Conservation (phyloP, 2,329 filamentous ascomycete genomes). For the Colletotrichum shisoi region DNA sequence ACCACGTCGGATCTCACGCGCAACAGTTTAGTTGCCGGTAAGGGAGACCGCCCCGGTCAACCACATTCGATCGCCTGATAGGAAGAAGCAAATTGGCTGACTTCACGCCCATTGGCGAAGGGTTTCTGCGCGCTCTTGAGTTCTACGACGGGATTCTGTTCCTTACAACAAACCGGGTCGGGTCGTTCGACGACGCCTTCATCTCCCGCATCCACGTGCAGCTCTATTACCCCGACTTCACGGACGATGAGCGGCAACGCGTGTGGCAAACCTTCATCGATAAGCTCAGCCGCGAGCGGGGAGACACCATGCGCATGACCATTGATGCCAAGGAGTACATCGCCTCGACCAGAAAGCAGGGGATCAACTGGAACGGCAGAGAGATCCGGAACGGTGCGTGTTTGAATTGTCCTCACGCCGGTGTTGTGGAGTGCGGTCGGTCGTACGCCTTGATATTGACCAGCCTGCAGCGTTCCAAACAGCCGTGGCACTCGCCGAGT, state of each 20-base stretch:
- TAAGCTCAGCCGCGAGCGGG: slow-evolving; percentile 43
- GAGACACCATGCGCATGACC: slow-evolving; percentile 41
- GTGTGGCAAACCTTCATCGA: slow-evolving; percentile 45
- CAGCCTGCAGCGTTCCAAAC: slow-evolving; percentile 44
- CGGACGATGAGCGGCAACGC: slow-evolving; percentile 41
- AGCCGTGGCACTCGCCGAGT: slow-evolving; percentile 45
- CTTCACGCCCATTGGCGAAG: slow-evolving; percentile 27
- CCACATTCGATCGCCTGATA: neutral
- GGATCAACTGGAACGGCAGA: slow-evolving; percentile 42
- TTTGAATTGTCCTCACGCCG: no score
- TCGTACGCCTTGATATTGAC: neutral
- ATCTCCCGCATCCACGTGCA: slow-evolving; percentile 46
- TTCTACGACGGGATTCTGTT: slow-evolving; percentile 48
- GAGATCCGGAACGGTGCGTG: slow-evolving; percentile 43
- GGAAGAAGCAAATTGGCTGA: neutral
- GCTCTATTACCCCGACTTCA: slow-evolving; percentile 44
- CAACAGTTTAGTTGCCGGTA: slow-evolving; percentile 34
- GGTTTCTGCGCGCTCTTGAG: slow-evolving; percentile 46
- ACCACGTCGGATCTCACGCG: slow-evolving; percentile 38
- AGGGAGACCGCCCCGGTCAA: slow-evolving; percentile 12
- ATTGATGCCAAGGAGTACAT: slow-evolving; percentile 41
- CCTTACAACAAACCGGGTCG: slow-evolving; percentile 46
- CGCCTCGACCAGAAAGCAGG: slow-evolving; percentile 22
- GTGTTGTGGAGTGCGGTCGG: no score
- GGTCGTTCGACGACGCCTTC: slow-evolving; percentile 47